Percentiles rank a stretch among this genome's conserved stretches.
Conservation (phyloP, 768 basidiomycete species). For the Panellus pusillus region DNA sequence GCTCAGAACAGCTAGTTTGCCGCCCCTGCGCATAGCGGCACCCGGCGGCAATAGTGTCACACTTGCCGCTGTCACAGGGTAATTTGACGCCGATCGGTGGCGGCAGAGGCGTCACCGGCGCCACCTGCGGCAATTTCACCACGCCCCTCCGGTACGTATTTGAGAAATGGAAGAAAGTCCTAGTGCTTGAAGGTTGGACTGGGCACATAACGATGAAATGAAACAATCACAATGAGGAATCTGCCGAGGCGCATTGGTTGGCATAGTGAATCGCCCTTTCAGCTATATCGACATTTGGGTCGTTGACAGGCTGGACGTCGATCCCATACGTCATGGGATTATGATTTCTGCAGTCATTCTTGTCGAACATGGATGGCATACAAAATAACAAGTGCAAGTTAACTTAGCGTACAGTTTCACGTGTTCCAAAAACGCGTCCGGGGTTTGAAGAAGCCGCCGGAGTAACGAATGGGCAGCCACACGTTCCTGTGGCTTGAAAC, state of each 20-base stretch:
- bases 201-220: no score
- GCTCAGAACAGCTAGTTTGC: no score
- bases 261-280: slow-evolving; percentile 22
- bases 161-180: slow-evolving; percentile 18
- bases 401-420: slow-evolving; percentile 26
- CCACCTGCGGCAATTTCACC: no score
- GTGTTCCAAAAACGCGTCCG: slow-evolving; percentile 28
- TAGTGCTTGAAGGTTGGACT: no score
- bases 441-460: slow-evolving; percentile 23
- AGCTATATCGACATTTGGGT: slow-evolving; percentile 28
- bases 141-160: no score
- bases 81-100: no score
- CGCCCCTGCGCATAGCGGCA: no score
- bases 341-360: slow-evolving; percentile 28
- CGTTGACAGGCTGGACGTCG: slow-evolving; percentile 22
- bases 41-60: no score
- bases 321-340: slow-evolving; percentile 29
- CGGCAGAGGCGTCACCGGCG: no score
- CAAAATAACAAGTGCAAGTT: no score
- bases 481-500: slow-evolving; percentile 24
- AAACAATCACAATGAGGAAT: slow-evolving; percentile 30
- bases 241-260: slow-evolving; percentile 24
- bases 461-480: slow-evolving; percentile 26
- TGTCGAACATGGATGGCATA: no score
- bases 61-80: no score